phyloP scores from a whole-genome alignment of 139 green algal species.

The Nannochloris sp. region DNA sequence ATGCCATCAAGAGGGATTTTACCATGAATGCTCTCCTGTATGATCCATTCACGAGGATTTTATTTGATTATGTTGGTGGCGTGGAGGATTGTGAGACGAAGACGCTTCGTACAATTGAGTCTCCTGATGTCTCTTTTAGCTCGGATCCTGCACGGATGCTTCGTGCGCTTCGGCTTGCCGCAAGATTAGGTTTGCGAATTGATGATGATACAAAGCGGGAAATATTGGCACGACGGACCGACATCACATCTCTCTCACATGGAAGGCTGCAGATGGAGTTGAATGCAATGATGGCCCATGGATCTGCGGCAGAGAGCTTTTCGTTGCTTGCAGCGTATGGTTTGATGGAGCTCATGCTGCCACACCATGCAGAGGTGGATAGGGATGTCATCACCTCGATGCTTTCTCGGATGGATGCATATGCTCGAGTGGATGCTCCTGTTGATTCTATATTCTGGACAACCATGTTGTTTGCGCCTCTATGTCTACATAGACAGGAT shows the following conservation, averaged over 20 bases:
- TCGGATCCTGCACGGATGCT: constrained; percentile 49
- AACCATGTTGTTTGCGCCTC: too few relatives aligned
- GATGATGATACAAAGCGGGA: constrained; percentile 5
- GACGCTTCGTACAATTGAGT: constrained; percentile 31
- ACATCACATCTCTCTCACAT: constrained; percentile 2
- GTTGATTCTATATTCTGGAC: too few relatives aligned
- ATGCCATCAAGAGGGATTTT: constrained; percentile 55
- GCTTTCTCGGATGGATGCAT: too few relatives aligned
- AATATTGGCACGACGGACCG: background rate
- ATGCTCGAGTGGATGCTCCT: too few relatives aligned
- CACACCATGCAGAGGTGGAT: constrained; percentile 4
- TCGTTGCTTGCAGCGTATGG: constrained; percentile 29
- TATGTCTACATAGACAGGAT: too few relatives aligned
- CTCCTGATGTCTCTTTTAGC: constrained; percentile 27
- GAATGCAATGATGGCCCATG: constrained; percentile 25
- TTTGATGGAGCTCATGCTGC: constrained; percentile 35
- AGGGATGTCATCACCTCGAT: too few relatives aligned
- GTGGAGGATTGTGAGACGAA: constrained; percentile 31
- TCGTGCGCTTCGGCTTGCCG: constrained; percentile 46
- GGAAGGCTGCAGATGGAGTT: constrained; percentile 32
- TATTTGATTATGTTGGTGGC: constrained; percentile 57
- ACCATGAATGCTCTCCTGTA: constrained; percentile 64
- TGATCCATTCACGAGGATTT: constrained; percentile 43
- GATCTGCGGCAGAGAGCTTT: constrained; percentile 12
- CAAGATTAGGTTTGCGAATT: constrained; percentile 24